Evolutionary conservation across 805 yeast genomes (phyloP).

Genomic region (Candida pseudofarinosa): DNA sequence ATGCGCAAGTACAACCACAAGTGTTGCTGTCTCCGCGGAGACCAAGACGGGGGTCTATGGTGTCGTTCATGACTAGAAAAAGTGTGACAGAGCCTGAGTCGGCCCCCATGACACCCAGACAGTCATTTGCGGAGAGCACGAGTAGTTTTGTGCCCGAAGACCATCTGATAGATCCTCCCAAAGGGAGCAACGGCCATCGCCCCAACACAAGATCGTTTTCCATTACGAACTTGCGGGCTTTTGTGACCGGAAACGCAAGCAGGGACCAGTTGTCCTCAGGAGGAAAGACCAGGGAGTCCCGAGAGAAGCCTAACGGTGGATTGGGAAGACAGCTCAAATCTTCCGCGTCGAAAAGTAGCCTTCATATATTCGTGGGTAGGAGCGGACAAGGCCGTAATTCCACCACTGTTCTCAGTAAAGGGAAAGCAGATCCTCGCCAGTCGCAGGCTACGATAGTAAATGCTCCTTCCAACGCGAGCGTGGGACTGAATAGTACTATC

Average conservation of each 20-base stretch:
- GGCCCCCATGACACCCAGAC: neutral
- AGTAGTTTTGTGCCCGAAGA: neutral
- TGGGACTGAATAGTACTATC: too few species aligned
- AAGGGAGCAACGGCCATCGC: neutral
- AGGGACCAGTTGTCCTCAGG: neutral
- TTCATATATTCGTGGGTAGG: neutral
- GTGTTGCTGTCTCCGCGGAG: too few species aligned
- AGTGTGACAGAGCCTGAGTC: neutral
- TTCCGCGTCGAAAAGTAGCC: neutral
- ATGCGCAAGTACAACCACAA: too few species aligned
- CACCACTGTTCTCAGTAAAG: neutral
- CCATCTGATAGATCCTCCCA: neutral
- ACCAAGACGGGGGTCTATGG: neutral
- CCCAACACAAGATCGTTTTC: neutral
- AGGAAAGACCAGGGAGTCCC: neutral
- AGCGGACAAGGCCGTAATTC: neutral
- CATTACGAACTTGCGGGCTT: neutral
- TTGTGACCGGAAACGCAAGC: neutral
- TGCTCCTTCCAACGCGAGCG: too few species aligned
- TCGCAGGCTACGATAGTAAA: neutral
- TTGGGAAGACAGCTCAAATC: neutral
- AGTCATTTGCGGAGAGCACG: neutral
- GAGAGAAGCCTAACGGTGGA: neutral
- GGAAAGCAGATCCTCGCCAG: neutral
- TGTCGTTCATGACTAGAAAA: neutral